Evolutionary conservation across 225 moss, liverwort and hornwort species (phyloP), one percentile per base, ranked within the genome.

Genomic region (Asterella californica): DNA sequence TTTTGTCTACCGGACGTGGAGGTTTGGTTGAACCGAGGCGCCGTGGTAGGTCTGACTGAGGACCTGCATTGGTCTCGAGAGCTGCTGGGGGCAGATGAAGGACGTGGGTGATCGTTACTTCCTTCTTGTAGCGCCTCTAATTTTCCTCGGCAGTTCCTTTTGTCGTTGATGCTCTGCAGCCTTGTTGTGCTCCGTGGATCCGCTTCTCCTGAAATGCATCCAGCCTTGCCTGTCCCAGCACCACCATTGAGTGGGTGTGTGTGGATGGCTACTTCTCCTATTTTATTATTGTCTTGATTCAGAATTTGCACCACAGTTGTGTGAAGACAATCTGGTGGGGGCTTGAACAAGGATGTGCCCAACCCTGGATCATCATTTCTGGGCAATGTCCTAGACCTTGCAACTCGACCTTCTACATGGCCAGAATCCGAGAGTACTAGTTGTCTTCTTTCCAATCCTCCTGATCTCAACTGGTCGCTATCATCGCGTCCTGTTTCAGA

Each of bases 261-360:
- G 68, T 83, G 87, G 54, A 87, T 85, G 71, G 85, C 85, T 22
- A 88, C 85, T 79, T 88, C 85, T 66, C 87, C 84, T 59, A 85
- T 81, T 76, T 85, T 88, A 18, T 81, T 81, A n/a, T 85, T 88
- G 21, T 85, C 81, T 76, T 83, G 82, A 76, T 81, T 88, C 72
- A 88, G 62, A 32, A 88, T 88, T 62, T 88, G 83, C 46, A 88
- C 87, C 48, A 85, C 87, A 29, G 85, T 88, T 27, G 85, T 88
- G 63, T 88, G 82, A 67, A 80, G 81, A 32, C 84, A 83, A 21
- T 78, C 60, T 38, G 81, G 76, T 29, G 75, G 79, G 49, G 36
- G 60, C 77, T 60, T 79, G 55, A 82, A 34, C 36, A 74, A 62
- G 12, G 75, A 27, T 5, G 46, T 77, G 25, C 49, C 21, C 34